phyloP scores from a whole-genome alignment of 2,329 filamentous ascomycete species.

The Acrodontium crateriforme region DNA sequence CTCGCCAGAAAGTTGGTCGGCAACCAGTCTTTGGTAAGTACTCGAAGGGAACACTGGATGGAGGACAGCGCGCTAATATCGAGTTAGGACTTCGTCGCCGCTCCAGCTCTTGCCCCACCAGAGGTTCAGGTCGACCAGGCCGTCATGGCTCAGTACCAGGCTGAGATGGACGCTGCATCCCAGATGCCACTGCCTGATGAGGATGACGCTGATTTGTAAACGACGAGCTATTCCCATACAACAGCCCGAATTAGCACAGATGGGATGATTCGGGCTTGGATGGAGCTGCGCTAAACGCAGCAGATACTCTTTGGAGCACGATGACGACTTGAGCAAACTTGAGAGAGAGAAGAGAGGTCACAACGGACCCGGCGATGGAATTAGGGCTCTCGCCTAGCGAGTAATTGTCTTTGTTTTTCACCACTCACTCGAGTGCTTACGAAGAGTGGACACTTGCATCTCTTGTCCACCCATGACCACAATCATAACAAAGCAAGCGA shows the following conservation, averaged over 20 bases:
- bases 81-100: constrained; percentile 82
- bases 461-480: too few relatives aligned
- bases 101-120: constrained; percentile 83
- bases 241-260: neutral
- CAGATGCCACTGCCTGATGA: constrained; percentile 83
- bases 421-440: too few relatives aligned
- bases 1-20: constrained; percentile 95
- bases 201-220: constrained; percentile 59
- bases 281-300: constrained; percentile 8
- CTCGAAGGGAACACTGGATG: neutral
- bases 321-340: neutral
- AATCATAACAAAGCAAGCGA: too few relatives aligned
- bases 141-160: constrained; percentile 66
- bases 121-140: constrained; percentile 78
- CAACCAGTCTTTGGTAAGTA: constrained; percentile 70
- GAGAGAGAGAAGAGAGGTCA: constrained; percentile 8
- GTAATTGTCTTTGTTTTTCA: too few relatives aligned
- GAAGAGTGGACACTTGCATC: too few relatives aligned
- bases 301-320: constrained; percentile 1
- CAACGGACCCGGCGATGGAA: constrained; percentile 14
- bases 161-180: constrained; percentile 77
- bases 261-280: constrained; percentile 6
- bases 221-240: too few relatives aligned
- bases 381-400: too few relatives aligned
- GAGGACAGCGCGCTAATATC: constrained; percentile 13